Base-by-base conservation (phyloP, 108 stramenopile species). In the Schizochytrium sp. region DNA sequence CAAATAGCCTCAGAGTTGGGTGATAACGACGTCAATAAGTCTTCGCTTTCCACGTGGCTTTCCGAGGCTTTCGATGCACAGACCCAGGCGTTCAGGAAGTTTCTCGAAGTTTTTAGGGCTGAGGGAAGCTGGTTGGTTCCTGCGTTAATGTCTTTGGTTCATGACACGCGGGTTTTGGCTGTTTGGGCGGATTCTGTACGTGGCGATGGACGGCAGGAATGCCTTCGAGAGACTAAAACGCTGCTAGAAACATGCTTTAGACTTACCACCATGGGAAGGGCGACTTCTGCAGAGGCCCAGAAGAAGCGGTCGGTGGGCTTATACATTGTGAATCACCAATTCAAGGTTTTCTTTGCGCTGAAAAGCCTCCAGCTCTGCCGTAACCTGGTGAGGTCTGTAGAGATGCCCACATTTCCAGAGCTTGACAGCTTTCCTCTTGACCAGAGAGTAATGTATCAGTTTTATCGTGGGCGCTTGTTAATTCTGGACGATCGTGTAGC, bases 401-500 rank as follows among this genome's bases (percentile, higher is more conserved):
- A 90, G 60, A 46, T 72, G 4, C 49, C 87, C 45, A 92, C 83
- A 91, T 76, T 91, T 89, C 42, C 50, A 19, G 47, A 49, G 1
- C 47, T 83, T 10, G 76, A 88, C 73, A 19, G 49, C 0, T 90
- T 92, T 19, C 72, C 89, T 56, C 40, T 89, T 94, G 95, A 94
- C 5, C 96, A 97, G 83, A 94, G 96, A 95, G 97, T 97, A 12
- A 96, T 96, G 41, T 98, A 97, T 89, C 88, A 95, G 72, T 98
- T 96, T 88, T 98, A 96, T 89, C 94, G 95, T 92, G 98, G 93
- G 3, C 72, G 92, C 49, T 92, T 98, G 45, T 95, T 95, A 72
- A 97, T 97, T 93, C 98, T 97, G 90, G 97, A 98, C 92, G 98
- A 98, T 93, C 94, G 96, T 88, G 96, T 97, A 88, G 95, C 92